Evolutionary conservation across 352 stramenopile genomes (phyloP), one percentile per base, ranked within the genome.

Genomic region (Phytophthora citricola): DNA sequence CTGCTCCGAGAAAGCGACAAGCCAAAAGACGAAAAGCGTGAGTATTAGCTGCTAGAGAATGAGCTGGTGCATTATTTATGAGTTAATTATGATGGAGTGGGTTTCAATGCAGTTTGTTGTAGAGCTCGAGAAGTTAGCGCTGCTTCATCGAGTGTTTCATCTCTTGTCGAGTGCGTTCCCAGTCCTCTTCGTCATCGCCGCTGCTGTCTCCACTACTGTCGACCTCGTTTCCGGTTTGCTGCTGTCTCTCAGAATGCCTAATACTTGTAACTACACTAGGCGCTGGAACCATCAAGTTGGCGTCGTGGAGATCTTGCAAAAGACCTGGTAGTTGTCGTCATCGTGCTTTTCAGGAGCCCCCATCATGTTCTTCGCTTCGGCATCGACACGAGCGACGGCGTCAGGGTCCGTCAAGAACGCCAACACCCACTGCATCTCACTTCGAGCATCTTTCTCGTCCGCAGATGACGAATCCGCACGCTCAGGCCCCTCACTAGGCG

Each of bases 241-340:
- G 2, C 36, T 59, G 58, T 31, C 27, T 49, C 24, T 39, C 12
- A 8, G 26, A 58, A 61, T 44, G 50, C 4, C 48, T 36, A 36
- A 36, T 36, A 36, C 8, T 47, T 32, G 53, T 31, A 17, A n/a
- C 20, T 39, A 38, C 39, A 27, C 24, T 60, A 6, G 52, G 47
- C 12, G 69, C 47, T 14, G 65, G 66, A 3, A 58, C 47, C 38
- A 83, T 41, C 14, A 92, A 45, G 29, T 89, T 89, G 11, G 78
- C 81, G 0, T 89, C 68, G 10, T 73, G 63, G 31, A 90, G 71
- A 32, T 87, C 78, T 40, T 86, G 79, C 12, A 92, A 43, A 92
- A 92, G 41, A 76, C 78, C 55, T 92, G 81, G 67, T 88, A 90
- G 71, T 90, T 89, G 63, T 92, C 83, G 39, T 92, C 81, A 2